These are phyloP conservation scores for Cryptococcus amylolentus DNA, from an alignment of 1,284 basidiomycete species.

Conservation along the genomic window DNA sequence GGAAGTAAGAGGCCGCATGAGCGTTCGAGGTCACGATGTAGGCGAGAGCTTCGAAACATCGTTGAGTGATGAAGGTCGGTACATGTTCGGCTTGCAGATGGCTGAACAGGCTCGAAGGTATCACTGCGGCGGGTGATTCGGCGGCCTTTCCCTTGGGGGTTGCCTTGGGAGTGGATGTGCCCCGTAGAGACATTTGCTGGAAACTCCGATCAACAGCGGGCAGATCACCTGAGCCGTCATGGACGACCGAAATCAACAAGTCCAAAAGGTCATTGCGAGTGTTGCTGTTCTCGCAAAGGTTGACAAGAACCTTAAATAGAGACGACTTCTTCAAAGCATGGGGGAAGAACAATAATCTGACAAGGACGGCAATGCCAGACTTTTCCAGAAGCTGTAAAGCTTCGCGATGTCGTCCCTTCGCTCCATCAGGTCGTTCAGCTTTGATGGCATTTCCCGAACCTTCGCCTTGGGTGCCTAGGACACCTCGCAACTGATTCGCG, in stretches of 20 bases:
- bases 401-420: slow-evolving; percentile 60
- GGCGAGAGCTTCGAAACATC: slow-evolving; percentile 82
- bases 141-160: slow-evolving; percentile 61
- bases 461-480: neutral
- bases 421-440: too few relatives aligned
- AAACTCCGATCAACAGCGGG: slow-evolving; percentile 91
- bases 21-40: slow-evolving; percentile 83
- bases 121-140: slow-evolving; percentile 42
- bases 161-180: slow-evolving; percentile 60
- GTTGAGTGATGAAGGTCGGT: slow-evolving; percentile 85
- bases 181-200: slow-evolving; percentile 79
- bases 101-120: slow-evolving; percentile 54
- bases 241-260: slow-evolving; percentile 82
- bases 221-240: slow-evolving; percentile 91
- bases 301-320: slow-evolving; percentile 85
- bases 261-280: slow-evolving; percentile 91
- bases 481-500: slow-evolving; percentile 67
- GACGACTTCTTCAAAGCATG: slow-evolving; percentile 81
- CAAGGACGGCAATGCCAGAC: slow-evolving; percentile 79
- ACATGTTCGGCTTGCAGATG: slow-evolving; percentile 75
- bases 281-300: slow-evolving; percentile 91
- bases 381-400: slow-evolving; percentile 94
- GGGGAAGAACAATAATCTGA: slow-evolving; percentile 94
- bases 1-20: slow-evolving; percentile 80
- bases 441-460: slow-evolving; percentile 18